These are phyloP conservation scores for Sarocladiaceae sp. DNA, from an alignment of 2,329 filamentous ascomycete species.

Conservation along the genomic window DNA sequence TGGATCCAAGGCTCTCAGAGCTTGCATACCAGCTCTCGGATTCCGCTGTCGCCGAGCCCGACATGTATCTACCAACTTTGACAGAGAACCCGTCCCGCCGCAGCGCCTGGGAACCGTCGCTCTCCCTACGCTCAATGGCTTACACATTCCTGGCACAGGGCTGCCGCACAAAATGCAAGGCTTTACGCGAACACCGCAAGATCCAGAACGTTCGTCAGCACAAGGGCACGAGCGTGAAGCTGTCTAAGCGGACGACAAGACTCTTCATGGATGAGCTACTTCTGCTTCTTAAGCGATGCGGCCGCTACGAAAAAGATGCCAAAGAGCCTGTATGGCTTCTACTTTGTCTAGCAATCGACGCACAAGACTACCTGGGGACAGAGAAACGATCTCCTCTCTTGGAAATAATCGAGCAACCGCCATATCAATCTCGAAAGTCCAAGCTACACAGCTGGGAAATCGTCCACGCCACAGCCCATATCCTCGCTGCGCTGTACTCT, in stretches of 20 bases:
- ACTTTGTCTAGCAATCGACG: conserved; percentile 1
- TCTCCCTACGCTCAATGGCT: conserved; percentile 42
- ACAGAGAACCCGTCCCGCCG: conserved; percentile 48
- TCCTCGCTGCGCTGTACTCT: conserved; percentile 56
- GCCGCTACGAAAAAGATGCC: not conserved
- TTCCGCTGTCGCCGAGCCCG: conserved; percentile 18
- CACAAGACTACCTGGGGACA: not conserved
- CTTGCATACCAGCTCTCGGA: conserved; percentile 25
- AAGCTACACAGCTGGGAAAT: conserved; percentile 35
- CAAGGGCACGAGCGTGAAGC: conserved; percentile 20
- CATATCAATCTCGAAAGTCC: not conserved
- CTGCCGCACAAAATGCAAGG: not conserved
- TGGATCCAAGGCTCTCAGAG: conserved; percentile 35
- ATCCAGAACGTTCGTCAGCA: conserved; percentile 14
- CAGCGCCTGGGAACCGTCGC: conserved; percentile 52
- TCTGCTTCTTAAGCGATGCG: conserved; percentile 13
- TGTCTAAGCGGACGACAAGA: conserved; percentile 7
- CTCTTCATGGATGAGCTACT: conserved; percentile 15
- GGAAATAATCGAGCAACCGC: not conserved
- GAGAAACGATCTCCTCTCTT: not conserved
- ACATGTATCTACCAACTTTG: conserved; percentile 59
- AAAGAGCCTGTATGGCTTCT: not conserved
- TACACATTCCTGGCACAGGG: conserved; percentile 33
- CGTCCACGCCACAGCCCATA: conserved; percentile 55
- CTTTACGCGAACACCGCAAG: conserved; percentile 2